Evolutionary conservation across 2,329 filamentous ascomycete genomes (phyloP).

Genomic region (Pseudogymnoascus sp.): DNA sequence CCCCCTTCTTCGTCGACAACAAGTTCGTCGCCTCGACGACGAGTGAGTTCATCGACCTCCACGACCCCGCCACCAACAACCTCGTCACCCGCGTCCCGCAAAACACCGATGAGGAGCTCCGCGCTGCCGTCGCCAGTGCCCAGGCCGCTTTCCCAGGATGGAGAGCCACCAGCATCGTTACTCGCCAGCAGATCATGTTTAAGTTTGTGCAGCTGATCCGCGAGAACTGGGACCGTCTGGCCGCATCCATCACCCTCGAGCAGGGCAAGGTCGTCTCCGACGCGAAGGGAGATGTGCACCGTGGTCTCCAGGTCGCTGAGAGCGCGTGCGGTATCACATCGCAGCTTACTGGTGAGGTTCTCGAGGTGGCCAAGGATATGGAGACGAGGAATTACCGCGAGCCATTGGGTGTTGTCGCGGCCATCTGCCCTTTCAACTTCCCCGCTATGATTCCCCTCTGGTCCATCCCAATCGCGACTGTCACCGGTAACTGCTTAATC

Average conservation of each 20-base stretch:
- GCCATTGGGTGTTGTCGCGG: slow-evolving; percentile 72
- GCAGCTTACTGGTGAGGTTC: slow-evolving; percentile 72
- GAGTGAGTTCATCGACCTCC: slow-evolving; percentile 67
- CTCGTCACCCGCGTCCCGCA: slow-evolving; percentile 77
- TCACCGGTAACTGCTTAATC: slow-evolving; percentile 76
- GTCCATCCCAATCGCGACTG: slow-evolving; percentile 78
- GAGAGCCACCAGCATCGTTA: slow-evolving; percentile 64
- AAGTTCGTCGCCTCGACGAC: slow-evolving; percentile 62
- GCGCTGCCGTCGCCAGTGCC: slow-evolving; percentile 67
- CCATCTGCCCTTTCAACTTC: slow-evolving; percentile 88
- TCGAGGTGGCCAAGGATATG: slow-evolving; percentile 86
- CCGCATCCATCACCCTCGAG: slow-evolving; percentile 78
- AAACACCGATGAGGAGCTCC: slow-evolving; percentile 70
- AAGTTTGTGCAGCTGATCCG: slow-evolving; percentile 72
- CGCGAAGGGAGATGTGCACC: slow-evolving; percentile 72
- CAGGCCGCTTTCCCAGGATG: slow-evolving; percentile 68
- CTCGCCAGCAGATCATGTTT: slow-evolving; percentile 81
- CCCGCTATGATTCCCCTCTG: slow-evolving; percentile 91
- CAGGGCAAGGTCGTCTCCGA: slow-evolving; percentile 86
- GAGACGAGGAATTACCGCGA: slow-evolving; percentile 78
- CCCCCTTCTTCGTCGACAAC: slow-evolving; percentile 78
- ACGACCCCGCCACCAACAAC: slow-evolving; percentile 81
- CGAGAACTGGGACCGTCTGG: slow-evolving; percentile 78
- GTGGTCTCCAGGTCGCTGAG: slow-evolving; percentile 79
- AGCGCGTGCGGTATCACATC: slow-evolving; percentile 74